These are phyloP conservation scores for Monosporozyma unispora DNA, from an alignment of 805 yeast genomes.

Conservation along the genomic window DNA sequence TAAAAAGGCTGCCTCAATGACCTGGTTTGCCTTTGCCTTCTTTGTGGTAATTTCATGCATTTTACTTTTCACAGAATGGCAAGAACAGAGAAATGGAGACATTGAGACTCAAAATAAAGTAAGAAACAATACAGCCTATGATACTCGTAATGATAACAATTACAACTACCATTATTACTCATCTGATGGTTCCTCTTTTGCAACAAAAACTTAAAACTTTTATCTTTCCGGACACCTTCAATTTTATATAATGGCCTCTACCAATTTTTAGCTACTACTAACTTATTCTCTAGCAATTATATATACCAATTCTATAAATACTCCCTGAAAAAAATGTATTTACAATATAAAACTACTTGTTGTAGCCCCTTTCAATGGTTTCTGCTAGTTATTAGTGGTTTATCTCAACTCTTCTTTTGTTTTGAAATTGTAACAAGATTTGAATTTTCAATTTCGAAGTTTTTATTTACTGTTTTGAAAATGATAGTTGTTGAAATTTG, in stretches of 20 bases:
- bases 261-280: neutral
- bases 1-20: slow-evolving; percentile 44
- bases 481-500: neutral
- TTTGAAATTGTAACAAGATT: neutral
- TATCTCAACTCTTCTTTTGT: neutral
- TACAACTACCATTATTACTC: slow-evolving; percentile 4
- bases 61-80: slow-evolving; percentile 29
- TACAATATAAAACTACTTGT: neutral
- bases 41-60: slow-evolving; percentile 35
- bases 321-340: neutral
- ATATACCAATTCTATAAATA: neutral
- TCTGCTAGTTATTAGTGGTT: neutral
- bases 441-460: neutral
- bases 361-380: neutral
- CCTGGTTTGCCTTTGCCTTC: slow-evolving; percentile 54
- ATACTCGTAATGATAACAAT: slow-evolving; percentile 8
- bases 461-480: neutral
- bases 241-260: neutral
- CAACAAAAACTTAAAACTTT: neutral
- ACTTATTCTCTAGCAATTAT: neutral
- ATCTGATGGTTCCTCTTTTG: slow-evolving; percentile 11
- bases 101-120: slow-evolving; percentile 6
- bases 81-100: slow-evolving; percentile 25
- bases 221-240: neutral
- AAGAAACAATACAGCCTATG: neutral